These are phyloP conservation scores for Phialophora macrospora DNA, from an alignment of 2,329 filamentous ascomycete genomes.

Conservation along the genomic window DNA sequence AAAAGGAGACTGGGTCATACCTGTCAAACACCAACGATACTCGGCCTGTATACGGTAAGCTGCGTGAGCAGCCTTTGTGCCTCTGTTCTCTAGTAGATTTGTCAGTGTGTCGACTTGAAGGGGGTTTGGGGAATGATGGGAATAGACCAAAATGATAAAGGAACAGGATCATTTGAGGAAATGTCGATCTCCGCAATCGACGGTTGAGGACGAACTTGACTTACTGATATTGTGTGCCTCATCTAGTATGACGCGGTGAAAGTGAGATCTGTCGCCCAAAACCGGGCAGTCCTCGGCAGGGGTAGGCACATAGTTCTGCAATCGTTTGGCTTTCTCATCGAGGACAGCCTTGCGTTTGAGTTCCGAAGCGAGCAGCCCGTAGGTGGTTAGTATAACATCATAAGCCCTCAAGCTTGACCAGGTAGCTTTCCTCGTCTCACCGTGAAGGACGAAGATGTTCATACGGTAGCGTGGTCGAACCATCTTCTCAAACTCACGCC, in stretches of 20 bases:
- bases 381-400: slow-evolving; percentile 80
- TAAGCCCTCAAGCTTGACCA: slow-evolving; percentile 67
- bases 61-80: slow-evolving; percentile 65
- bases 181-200: background rate
- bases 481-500: slow-evolving; percentile 75
- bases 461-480: slow-evolving; percentile 64
- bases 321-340: slow-evolving; percentile 55
- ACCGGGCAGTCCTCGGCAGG: slow-evolving; percentile 57
- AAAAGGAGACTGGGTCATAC: background rate
- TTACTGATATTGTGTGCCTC: slow-evolving; percentile 75
- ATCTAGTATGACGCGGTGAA: slow-evolving; percentile 75
- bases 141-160: background rate
- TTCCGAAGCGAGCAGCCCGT: slow-evolving; percentile 71
- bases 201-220: background rate
- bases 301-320: slow-evolving; percentile 47
- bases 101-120: background rate
- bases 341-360: slow-evolving; percentile 64
- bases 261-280: slow-evolving; percentile 64
- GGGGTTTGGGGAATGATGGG: background rate
- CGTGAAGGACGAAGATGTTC: slow-evolving; percentile 72
- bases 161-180: background rate
- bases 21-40: slow-evolving; percentile 75
- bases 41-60: slow-evolving; percentile 63
- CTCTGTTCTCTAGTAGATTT: slow-evolving; percentile 61
- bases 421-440: slow-evolving; percentile 59